Evolutionary conservation across 2,329 filamentous ascomycete species (phyloP), one percentile per base, ranked within the genome.

Genomic region (Paecilomyces dactylethromorphus): DNA sequence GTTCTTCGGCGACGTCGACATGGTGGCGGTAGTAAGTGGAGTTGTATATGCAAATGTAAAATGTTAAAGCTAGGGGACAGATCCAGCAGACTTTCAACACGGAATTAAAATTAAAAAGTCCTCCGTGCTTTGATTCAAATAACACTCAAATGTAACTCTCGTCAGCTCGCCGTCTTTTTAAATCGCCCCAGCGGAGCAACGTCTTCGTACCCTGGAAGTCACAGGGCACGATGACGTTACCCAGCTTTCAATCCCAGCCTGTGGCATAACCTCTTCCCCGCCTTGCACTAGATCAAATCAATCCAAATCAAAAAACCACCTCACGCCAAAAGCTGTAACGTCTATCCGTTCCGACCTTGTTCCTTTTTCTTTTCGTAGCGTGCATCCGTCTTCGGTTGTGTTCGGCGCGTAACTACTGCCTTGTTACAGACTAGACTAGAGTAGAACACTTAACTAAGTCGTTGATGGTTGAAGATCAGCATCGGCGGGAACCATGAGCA

Each of bases 1-100:
- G 61, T 63, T 73, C 62, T 74, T 74, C 21, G n/a, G n/a, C n/a
- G n/a, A n/a, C n/a, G n/a, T n/a, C n/a, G 72, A 69, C 50, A 52
- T 52, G 50, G 21, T 52, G 50, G 35, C 35, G 50, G 50, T 7
- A 3, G 49, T 29, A 15, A 12, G 24, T 52, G 21, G 18, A 12
- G 50, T 24, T 18, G 45, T 22, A 50, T 13, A 12, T 12, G 21
- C 1, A 7, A 11, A 24, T 21, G 21, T 12, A 21, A 29, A 21
- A 11, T 10, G 15, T 3, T 11, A 52, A 12, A 39, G 15, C 35
- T 6, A 39, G 15, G 5, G 3, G 24, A 26, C 5, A 26, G 24
- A 26, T 26, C 24, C 3, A 26, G 24, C 3, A 26, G 24, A 26
- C 5, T 26, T 26, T 26, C 24, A 26, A 26, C 24, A 3, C 24